A percentile compares a stretch with the other conserved stretches of the same genome.
phyloP scores from a whole-genome alignment of 208 protist genomes.

The Trypanosomatidae sp. region DNA sequence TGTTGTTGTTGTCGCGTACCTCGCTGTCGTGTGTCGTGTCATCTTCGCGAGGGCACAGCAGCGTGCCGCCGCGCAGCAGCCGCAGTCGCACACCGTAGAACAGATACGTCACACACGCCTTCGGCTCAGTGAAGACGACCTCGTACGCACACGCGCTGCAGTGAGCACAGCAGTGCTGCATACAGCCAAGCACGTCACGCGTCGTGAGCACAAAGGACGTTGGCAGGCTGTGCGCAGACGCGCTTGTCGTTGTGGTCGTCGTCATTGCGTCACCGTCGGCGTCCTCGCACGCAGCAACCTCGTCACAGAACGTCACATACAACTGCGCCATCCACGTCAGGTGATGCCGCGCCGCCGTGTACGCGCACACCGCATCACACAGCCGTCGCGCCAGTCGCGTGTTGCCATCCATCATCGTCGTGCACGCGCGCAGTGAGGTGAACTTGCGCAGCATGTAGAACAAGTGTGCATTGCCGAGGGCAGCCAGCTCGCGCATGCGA shows the following conservation, averaged over 20 bases:
- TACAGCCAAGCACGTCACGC: too few species aligned
- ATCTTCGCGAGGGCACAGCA: too few species aligned
- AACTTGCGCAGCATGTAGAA: slow-evolving; percentile 40
- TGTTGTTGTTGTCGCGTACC: too few species aligned
- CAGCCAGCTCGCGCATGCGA: slow-evolving; percentile 14
- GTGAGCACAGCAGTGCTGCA: slow-evolving; percentile 32
- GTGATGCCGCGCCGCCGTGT: slow-evolving; percentile 12
- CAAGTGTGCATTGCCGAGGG: slow-evolving; percentile 24
- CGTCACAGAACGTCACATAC: slow-evolving; percentile 38
- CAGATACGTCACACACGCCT: slow-evolving; percentile 45
- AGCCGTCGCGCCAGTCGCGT: background rate
- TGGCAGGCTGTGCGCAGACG: too few species aligned
- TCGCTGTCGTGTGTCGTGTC: too few species aligned
- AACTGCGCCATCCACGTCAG: slow-evolving; percentile 30
- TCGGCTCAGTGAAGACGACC: slow-evolving; percentile 55
- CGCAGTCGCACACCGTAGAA: slow-evolving; percentile 65
- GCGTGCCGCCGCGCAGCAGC: background rate
- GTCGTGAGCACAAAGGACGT: too few species aligned
- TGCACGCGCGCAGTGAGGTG: slow-evolving; percentile 24
- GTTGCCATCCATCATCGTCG: slow-evolving; percentile 18
- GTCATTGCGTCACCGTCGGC: too few species aligned
- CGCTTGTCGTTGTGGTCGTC: too few species aligned
- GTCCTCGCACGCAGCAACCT: too few species aligned
- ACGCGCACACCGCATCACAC: slow-evolving; percentile 11
- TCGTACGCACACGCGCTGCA: slow-evolving; percentile 18